A percentile compares a stretch with the other conserved stretches of the same genome.
Evolutionary conservation across 2,329 filamentous ascomycete species (phyloP).

Genomic region (Xylariaceae sp.): DNA sequence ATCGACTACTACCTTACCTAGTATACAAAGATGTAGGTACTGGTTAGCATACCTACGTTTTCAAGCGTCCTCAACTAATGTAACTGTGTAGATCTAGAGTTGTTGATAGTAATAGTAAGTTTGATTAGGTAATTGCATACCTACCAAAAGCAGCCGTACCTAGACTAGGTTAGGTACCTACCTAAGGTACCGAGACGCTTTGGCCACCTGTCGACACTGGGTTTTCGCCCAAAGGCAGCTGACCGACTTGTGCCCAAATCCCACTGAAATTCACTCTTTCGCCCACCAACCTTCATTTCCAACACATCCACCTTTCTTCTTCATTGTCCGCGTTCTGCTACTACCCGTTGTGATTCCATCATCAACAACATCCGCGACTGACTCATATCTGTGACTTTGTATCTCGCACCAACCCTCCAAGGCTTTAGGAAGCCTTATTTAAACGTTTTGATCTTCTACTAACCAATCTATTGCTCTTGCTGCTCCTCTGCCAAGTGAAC

Average conservation of each 20-base stretch:
- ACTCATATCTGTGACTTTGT: slow-evolving; percentile 12
- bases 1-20: no score
- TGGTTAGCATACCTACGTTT: no score
- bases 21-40: no score
- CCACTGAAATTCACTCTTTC: slow-evolving; percentile 23
- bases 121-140: no score
- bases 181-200: slow-evolving; percentile 2
- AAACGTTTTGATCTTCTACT: slow-evolving; percentile 25
- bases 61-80: no score
- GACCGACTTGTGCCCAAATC: slow-evolving; percentile 13
- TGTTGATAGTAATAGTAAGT: no score
- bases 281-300: slow-evolving; percentile 10
- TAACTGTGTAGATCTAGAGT: no score
- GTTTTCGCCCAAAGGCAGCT: neutral
- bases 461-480: slow-evolving; percentile 20
- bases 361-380: slow-evolving; percentile 13
- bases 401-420: slow-evolving; percentile 7
- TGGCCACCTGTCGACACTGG: slow-evolving; percentile 15
- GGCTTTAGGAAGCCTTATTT: neutral
- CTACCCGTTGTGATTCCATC: slow-evolving; percentile 16
- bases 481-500: slow-evolving; percentile 5
- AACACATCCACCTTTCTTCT: slow-evolving; percentile 2
- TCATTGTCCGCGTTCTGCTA: slow-evolving; percentile 11
- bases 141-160: neutral
- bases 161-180: neutral